phyloP scores from a whole-genome alignment of 2,329 filamentous ascomycete species.

The Plectosphaerella cucumerina region DNA sequence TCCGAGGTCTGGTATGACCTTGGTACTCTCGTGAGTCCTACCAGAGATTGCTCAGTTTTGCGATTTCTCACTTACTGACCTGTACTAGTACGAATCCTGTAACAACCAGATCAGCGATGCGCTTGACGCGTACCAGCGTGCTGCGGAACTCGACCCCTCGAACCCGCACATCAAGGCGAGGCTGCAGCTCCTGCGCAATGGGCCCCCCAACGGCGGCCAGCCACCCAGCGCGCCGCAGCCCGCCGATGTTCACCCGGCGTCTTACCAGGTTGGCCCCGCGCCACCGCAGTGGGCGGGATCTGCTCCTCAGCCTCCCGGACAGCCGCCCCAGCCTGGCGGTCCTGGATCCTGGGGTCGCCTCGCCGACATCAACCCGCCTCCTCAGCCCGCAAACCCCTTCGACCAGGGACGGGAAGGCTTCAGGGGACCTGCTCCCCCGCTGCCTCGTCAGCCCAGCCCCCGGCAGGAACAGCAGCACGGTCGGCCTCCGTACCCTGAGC shows the following conservation, averaged over 20 bases:
- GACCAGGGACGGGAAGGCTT: slow-evolving; percentile 69
- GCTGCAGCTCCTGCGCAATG: slow-evolving; percentile 81
- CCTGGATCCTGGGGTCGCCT: slow-evolving; percentile 59
- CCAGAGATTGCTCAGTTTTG: slow-evolving; percentile 8
- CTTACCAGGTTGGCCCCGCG: slow-evolving; percentile 84
- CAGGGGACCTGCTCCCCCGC: slow-evolving; percentile 62
- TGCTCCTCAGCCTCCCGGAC: slow-evolving; percentile 48
- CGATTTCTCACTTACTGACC: slow-evolving; percentile 22
- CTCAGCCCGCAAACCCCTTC: slow-evolving; percentile 76
- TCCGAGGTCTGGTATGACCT: slow-evolving; percentile 99
- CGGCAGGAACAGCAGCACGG: slow-evolving; percentile 66
- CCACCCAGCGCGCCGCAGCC: slow-evolving; percentile 79
- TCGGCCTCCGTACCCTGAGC: slow-evolving; percentile 12
- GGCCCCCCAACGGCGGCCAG: slow-evolving; percentile 67
- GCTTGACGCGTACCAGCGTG: slow-evolving; percentile 89
- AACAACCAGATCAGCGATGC: slow-evolving; percentile 98
- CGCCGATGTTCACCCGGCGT: slow-evolving; percentile 92
- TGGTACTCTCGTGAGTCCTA: slow-evolving; percentile 77
- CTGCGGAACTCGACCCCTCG: slow-evolving; percentile 85
- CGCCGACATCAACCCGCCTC: slow-evolving; percentile 73
- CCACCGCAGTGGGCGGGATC: slow-evolving; percentile 88
- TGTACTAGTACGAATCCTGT: slow-evolving; percentile 82
- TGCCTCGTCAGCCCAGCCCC: slow-evolving; percentile 65
- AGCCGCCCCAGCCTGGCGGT: slow-evolving; percentile 44
- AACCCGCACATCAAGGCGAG: slow-evolving; percentile 97